Evolutionary conservation across 2,329 filamentous ascomycete species (phyloP).

Genomic region (Penicillium palitans): DNA sequence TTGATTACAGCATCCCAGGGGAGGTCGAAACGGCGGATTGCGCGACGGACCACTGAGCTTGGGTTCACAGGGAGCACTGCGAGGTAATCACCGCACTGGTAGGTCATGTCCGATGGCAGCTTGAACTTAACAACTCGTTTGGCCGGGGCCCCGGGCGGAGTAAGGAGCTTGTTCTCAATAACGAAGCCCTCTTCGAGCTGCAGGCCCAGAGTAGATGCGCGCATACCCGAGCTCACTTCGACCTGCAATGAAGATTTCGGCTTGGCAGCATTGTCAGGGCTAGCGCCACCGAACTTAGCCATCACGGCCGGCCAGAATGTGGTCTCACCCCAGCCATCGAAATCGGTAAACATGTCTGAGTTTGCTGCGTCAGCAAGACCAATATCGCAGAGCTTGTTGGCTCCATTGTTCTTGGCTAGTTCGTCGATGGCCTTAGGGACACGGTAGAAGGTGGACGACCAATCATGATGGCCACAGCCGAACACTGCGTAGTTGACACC

Average conservation of each 20-base stretch:
- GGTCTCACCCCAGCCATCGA: conserved; percentile 67
- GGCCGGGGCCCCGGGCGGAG: conserved; percentile 50
- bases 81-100: conserved; percentile 74
- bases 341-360: conserved; percentile 67
- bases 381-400: conserved; percentile 49
- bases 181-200: conserved; percentile 65
- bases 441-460: conserved; percentile 62
- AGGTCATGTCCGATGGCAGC: conserved; percentile 65
- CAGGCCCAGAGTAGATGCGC: conserved; percentile 61
- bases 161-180: conserved; percentile 54
- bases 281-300: conserved; percentile 36
- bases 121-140: conserved; percentile 69
- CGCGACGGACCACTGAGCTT: conserved; percentile 60
- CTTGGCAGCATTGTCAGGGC: conserved; percentile 27
- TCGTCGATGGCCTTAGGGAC: conserved; percentile 65
- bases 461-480: conserved; percentile 62
- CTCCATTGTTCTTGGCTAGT: conserved; percentile 54
- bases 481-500: conserved; percentile 67
- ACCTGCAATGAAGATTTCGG: conserved; percentile 45
- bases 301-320: conserved; percentile 55
- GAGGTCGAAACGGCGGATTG: conserved; percentile 63
- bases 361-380: conserved; percentile 62
- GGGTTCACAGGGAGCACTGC: conserved; percentile 72
- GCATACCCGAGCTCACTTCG: conserved; percentile 53
- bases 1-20: conserved; percentile 68